Base-by-base conservation (phyloP, 768 basidiomycete species). In the Russula ochroleuca region DNA sequence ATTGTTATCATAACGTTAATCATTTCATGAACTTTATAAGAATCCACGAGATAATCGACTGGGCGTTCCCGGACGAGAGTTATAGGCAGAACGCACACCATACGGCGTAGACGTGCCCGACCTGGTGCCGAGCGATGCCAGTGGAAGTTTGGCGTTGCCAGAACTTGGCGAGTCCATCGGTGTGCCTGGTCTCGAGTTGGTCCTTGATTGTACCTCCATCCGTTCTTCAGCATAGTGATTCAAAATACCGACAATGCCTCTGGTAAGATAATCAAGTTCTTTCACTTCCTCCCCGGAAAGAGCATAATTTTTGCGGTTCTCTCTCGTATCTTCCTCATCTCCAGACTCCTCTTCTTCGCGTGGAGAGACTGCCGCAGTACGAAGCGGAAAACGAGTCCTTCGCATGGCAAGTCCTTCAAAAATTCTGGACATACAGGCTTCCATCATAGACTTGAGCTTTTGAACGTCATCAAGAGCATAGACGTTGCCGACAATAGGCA, bases 371-470 rank as follows among this genome's bases (percentile, higher is more conserved):
- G 73, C 31, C n/a, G 71, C 21, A 76, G 62, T n/a, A 65, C 68
- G 68, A n/a, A 71, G 72, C 61, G 72, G 67, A 54, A 70, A 72
- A 47, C 75, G 74, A 76, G 75, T 47, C 76, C 75, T 74, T 79
- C 79, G 57, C 57, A 78, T 79, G 59, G 73, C 73, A 59, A 96
- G 87, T 23, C 94, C 93, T 69, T 96, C 90, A 68, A 92, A 98
- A 7, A 97, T 91, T 47, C 95, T 85, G 53, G 94, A 77, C 85
- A 97, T 86, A 70, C 88, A 92, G 2, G 78, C 78, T 68, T 96
- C 92, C 79, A 95, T 83, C 69, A 88, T 76, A 21, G 75, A 78
- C 75, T 94, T 94, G 70, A 98, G 76, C 14, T 84, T 81, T 72
- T 88, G 87, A n/a, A 96, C 77, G 67, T 93, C 86, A 71, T 95